Conservation (phyloP, 148 eudicot species). For the Talinum fruticosum region DNA sequence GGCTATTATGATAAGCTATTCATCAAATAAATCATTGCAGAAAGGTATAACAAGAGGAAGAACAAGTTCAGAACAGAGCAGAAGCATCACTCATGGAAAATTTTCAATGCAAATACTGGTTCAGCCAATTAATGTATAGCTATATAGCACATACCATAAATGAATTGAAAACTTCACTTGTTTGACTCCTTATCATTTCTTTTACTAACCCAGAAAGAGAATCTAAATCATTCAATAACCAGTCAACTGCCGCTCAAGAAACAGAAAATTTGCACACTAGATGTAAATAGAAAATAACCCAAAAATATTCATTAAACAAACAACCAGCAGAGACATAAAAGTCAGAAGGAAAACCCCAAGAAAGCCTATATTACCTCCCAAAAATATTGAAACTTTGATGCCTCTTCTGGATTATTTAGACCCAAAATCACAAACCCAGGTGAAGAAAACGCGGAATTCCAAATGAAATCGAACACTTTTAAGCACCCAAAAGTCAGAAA, state of each 20-base stretch:
- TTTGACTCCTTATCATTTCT: background rate
- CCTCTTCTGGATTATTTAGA: constrained; percentile 20
- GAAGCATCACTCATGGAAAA: background rate
- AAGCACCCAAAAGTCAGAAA: constrained; percentile 10
- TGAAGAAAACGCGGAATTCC: constrained; percentile 12
- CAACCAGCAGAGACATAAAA: background rate
- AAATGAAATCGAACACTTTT: constrained; percentile 17
- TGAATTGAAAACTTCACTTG: background rate
- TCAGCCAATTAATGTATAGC: background rate
- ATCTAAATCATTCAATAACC: too few species aligned
- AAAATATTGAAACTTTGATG: constrained; percentile 15
- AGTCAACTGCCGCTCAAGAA: too few species aligned
- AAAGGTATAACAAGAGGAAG: background rate
- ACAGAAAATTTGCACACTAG: background rate
- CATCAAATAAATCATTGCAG: background rate
- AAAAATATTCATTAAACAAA: background rate
- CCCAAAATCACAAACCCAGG: constrained; percentile 33
- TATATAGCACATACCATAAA: background rate
- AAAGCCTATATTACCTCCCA: background rate
- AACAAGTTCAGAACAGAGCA: background rate
- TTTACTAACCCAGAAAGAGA: background rate
- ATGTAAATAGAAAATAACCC: background rate
- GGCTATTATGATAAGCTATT: background rate
- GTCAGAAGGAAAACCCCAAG: background rate
- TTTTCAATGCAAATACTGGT: background rate